phyloP scores from a whole-genome alignment of 768 basidiomycete genomes.

The Mrakia blollopis region DNA sequence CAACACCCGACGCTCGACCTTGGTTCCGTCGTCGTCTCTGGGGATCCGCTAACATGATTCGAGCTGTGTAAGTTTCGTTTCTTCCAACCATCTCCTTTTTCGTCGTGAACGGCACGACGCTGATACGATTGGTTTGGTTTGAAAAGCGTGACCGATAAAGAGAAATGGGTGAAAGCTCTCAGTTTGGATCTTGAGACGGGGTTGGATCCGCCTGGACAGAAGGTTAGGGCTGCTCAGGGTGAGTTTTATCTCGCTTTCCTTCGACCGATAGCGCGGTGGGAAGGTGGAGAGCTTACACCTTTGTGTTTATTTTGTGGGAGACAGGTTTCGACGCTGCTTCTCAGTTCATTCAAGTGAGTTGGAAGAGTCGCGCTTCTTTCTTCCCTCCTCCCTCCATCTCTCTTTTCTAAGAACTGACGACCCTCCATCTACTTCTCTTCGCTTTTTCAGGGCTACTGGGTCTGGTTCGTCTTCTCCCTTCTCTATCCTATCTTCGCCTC shows the following conservation, averaged over 20 bases:
- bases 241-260: too few species aligned
- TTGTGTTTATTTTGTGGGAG: too few species aligned
- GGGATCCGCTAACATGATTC: conserved; percentile 46
- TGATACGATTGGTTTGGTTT: conserved; percentile 55
- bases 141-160: conserved; percentile 34
- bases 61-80: conserved; percentile 32
- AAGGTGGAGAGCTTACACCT: too few species aligned
- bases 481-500: background rate
- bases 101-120: conserved; percentile 74
- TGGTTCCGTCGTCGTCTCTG: conserved; percentile 85
- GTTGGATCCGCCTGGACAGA: conserved; percentile 76
- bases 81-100: conserved; percentile 45
- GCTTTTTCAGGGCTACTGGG: conserved; percentile 74
- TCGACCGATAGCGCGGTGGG: too few species aligned
- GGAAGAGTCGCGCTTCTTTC: background rate
- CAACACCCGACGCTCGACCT: conserved; percentile 69
- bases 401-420: conserved; percentile 36
- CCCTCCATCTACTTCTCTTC: too few species aligned
- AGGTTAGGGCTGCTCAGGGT: conserved; percentile 82
- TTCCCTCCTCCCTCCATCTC: conserved; percentile 32
- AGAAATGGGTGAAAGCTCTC: conserved; percentile 84
- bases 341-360: conserved; percentile 49
- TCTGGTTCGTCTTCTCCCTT: conserved; percentile 53
- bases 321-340: conserved; percentile 74
- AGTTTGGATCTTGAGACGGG: conserved; percentile 88